phyloP scores from a whole-genome alignment of 805 yeast species.

The Lipomyces sp. region DNA sequence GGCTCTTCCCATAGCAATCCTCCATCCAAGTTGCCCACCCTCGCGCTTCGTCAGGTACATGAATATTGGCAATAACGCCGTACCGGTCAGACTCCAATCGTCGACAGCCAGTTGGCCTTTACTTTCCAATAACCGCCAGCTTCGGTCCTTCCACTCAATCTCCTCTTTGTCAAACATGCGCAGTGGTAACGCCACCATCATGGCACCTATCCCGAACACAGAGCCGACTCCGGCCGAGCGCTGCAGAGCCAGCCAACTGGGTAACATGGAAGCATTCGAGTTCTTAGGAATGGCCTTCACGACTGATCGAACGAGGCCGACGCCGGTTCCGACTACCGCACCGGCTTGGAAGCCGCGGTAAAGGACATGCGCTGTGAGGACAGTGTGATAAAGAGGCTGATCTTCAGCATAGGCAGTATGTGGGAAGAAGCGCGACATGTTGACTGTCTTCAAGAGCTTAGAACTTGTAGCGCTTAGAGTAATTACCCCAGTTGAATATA shows the following conservation, averaged over 20 bases:
- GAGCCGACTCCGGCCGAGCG: conserved; percentile 4
- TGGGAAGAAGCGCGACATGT: conserved; percentile 10
- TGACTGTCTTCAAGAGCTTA: neutral
- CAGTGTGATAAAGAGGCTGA: conserved; percentile 1
- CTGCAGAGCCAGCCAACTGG: neutral
- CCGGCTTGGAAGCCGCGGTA: conserved; percentile 5
- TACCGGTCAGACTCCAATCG: conserved; percentile 1
- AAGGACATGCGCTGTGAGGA: neutral
- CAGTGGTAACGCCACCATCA: conserved; percentile 1
- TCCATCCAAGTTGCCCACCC: neutral
- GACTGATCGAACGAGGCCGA: neutral
- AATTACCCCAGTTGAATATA: no score
- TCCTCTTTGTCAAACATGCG: neutral
- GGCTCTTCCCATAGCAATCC: neutral
- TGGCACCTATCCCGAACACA: neutral
- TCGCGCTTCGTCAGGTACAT: neutral
- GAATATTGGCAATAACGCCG: neutral
- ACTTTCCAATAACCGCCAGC: conserved; percentile 4
- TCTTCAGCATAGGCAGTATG: conserved; percentile 5
- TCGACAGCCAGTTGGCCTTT: conserved; percentile 4
- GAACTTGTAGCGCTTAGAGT: neutral
- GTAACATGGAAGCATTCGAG: neutral
- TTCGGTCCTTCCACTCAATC: conserved; percentile 6
- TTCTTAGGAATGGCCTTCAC: neutral
- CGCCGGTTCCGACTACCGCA: neutral